phyloP scores from a whole-genome alignment of 345 rosid species.

The Populus tremula region DNA sequence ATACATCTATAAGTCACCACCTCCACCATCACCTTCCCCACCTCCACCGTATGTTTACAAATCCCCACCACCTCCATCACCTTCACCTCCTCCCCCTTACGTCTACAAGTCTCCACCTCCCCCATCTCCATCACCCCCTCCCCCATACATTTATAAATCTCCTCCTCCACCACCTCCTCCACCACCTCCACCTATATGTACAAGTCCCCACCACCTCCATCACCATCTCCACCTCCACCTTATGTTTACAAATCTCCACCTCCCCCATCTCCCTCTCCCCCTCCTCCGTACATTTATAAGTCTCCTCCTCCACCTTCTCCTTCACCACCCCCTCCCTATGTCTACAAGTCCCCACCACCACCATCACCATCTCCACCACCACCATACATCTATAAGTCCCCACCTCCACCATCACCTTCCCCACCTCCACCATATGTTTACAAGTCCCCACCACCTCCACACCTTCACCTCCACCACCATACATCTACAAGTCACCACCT shows the following conservation, averaged over 20 bases:
- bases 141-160: too few species aligned
- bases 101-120: too few species aligned
- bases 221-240: background rate
- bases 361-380: background rate
- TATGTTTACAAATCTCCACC: conserved; percentile 11
- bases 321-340: conserved; percentile 11
- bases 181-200: too few species aligned
- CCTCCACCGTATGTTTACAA: too few species aligned
- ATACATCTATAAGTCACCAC: background rate
- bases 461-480: too few species aligned
- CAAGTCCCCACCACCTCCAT: too few species aligned
- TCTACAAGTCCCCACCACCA: conserved; percentile 7
- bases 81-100: too few species aligned
- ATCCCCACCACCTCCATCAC: too few species aligned
- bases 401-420: conserved; percentile 11
- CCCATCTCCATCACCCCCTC: too few species aligned
- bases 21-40: too few species aligned
- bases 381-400: background rate
- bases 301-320: background rate
- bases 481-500: too few species aligned
- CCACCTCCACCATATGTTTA: background rate
- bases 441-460: background rate
- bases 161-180: too few species aligned
- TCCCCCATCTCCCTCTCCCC: background rate
- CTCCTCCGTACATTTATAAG: background rate